phyloP scores from a whole-genome alignment of 2,329 filamentous ascomycete species.

The Aspergillus sp. region DNA sequence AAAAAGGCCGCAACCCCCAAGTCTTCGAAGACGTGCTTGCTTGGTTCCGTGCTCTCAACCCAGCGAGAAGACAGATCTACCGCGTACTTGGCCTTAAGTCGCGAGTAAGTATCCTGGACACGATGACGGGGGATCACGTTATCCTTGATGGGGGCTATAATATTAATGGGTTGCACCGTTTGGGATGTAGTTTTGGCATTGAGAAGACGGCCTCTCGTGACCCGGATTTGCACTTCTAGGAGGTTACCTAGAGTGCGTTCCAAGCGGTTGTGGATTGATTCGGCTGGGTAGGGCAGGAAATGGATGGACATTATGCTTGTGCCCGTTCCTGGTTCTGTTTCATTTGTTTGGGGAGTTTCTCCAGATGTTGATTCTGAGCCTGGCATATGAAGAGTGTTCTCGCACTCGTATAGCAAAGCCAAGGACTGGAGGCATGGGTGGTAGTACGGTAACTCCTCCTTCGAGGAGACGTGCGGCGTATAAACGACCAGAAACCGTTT shows the following conservation, averaged over 20 bases:
- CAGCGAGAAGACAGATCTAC: constrained; percentile 68
- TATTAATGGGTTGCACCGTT: constrained; percentile 63
- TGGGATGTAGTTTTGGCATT: constrained; percentile 34
- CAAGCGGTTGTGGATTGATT: constrained; percentile 38
- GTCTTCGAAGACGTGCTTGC: constrained; percentile 95
- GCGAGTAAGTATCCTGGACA: constrained; percentile 79
- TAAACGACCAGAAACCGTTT: constrained; percentile 65
- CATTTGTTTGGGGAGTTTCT: background rate
- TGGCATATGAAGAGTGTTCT: background rate
- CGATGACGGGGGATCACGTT: constrained; percentile 71
- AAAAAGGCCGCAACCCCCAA: constrained; percentile 87
- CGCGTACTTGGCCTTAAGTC: constrained; percentile 78
- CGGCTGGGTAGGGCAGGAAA: constrained; percentile 48
- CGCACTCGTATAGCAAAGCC: constrained; percentile 68
- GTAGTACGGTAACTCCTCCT: constrained; percentile 76
- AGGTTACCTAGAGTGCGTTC: constrained; percentile 40
- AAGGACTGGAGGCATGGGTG: constrained; percentile 75
- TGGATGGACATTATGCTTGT: constrained; percentile 50
- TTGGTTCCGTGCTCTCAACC: constrained; percentile 83
- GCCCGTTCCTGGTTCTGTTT: constrained; percentile 26
- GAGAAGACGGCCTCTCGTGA: constrained; percentile 25
- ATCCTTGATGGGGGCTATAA: constrained; percentile 68
- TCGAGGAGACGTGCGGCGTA: constrained; percentile 66
- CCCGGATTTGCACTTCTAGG: constrained; percentile 38
- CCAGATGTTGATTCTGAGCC: background rate